Evolutionary conservation across 129 eudicot species (phyloP).

Genomic region (Apium graveolens): DNA sequence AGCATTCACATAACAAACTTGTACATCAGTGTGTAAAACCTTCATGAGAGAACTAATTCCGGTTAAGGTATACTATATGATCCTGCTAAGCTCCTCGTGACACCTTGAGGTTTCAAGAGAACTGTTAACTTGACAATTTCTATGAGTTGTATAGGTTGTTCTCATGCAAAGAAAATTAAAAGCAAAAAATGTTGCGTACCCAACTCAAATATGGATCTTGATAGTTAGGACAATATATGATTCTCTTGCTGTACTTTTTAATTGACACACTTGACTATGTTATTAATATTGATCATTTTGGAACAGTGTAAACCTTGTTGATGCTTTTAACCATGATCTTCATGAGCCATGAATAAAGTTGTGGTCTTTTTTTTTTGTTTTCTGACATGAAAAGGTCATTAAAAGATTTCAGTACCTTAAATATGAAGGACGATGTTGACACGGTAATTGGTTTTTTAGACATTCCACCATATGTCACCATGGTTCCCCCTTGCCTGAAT

Average conservation of each 20-base stretch:
- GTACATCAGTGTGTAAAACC: not conserved
- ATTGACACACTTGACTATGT: not conserved
- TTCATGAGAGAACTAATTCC: not conserved
- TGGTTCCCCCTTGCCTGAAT: constrained; percentile 85
- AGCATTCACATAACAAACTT: not conserved
- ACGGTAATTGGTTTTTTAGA: constrained; percentile 86
- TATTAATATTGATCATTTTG: not conserved
- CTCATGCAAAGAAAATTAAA: not conserved
- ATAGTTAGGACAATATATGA: not conserved
- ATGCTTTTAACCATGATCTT: not conserved
- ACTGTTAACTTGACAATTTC: no score
- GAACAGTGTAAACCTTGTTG: not conserved
- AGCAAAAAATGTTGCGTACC: no score
- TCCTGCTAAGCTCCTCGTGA: no score
- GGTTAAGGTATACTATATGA: no score
- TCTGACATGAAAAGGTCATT: not conserved
- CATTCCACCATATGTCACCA: constrained; percentile 99
- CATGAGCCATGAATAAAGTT: not conserved
- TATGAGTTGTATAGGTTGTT: no score
- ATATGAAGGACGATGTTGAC: constrained; percentile 81
- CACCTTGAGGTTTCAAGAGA: no score
- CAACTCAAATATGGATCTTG: not conserved
- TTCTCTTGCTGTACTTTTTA: not conserved
- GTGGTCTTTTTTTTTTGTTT: not conserved
- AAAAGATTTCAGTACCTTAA: constrained; percentile 41